Base-by-base conservation (phyloP, 2,329 filamentous ascomycete genomes). In the Lasiodiplodia theobromae region DNA sequence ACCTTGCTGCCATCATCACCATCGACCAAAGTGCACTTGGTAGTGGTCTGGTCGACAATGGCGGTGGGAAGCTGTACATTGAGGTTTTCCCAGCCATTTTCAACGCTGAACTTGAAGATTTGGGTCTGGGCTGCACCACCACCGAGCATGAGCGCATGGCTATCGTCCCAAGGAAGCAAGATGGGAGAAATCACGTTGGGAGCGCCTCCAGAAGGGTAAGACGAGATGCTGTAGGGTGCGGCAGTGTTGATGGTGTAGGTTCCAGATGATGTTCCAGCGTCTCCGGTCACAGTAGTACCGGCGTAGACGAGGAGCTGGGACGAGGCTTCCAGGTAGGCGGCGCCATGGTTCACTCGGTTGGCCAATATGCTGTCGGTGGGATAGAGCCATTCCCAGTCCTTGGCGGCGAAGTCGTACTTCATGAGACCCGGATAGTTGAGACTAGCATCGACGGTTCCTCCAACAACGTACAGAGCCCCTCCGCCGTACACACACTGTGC, bases 241-340 rank as follows among this genome's bases (percentile, higher is more conserved):
- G 84, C 84, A 0, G 91, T 89, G 2, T 85, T 82, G 69, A 97
- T 89, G 21, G 91, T 85, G 74, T 94, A 97, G 0, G 93, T 95
- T 72, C 93, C 86, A 1, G 90, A 88, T 0, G 92, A 94, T 0
- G 87, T 82, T 7, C 82, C 79, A 10, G 81, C 78, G 40, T 80
- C 76, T 51, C 81, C 82, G 31, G 87, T 88, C 72, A 89, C 87
- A 73, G 90, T 88, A 18, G 86, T 88, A 56, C 95, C 95, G 38
- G 90, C 92, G 77, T 94, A 97, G 31, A 97, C 85, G 28, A 97
- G 81, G 67, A 98, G 92, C 4, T 88, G 86, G 67, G 92, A 86
- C 18, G 88, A 87, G 25, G 86, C 85, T 70, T 89, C 86, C 66
- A 98, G 83, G 76, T 94, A 97, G 21, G 88, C 86, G 14, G 91